Evolutionary conservation across 2,329 filamentous ascomycete genomes (phyloP), one percentile per base, ranked within the genome.

Genomic region (Neoscytalidium dimidiatum): DNA sequence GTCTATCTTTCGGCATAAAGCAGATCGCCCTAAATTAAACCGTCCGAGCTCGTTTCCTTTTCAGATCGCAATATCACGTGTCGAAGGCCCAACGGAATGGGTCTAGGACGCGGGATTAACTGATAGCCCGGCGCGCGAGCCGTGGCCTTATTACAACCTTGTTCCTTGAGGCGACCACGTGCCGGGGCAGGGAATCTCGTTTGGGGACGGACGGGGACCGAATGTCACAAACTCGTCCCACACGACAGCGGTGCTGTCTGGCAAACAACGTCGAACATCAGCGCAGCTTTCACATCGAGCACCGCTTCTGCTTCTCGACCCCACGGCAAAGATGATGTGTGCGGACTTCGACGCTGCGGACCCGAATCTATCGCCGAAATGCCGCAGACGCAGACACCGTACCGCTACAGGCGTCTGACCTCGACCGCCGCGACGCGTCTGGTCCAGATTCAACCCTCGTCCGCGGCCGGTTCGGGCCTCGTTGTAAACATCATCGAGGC

Each of bases 61-160:
- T 33, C 38, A 60, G n/a, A 33, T 31, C 56, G 41, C 52, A 19
- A 60, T 60, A 60, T 60, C 56, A 60, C 56, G 56, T 60, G 56
- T 21, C 11, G 23, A 14, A 29, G 51, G 28, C 52, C 52, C 52
- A 57, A 29, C 52, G 23, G 52, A 43, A 57, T 35, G 52, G 52
- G 28, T 60, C 23, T 35, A 60, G 56, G 56, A 33, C 38, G 56
- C 56, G 56, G 41, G 56, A 23, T 44, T 46, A 46, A n/a, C n/a
- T 26, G n/a, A 46, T 46, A 33, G 56, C 56, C 56, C 56, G 56
- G 56, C n/a, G 46, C 56, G 38, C 56, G 56, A 46, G 38, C 56
- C 41, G 56, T 44, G 7, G 21, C 13, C 11, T 46, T n/a, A 46
- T 60, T 46, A 33, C 23, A 60, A 60, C 56, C 56, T 60, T 60